Base-by-base conservation (phyloP, 1,284 basidiomycete species). In the Erythrobasidium hasegawianum region DNA sequence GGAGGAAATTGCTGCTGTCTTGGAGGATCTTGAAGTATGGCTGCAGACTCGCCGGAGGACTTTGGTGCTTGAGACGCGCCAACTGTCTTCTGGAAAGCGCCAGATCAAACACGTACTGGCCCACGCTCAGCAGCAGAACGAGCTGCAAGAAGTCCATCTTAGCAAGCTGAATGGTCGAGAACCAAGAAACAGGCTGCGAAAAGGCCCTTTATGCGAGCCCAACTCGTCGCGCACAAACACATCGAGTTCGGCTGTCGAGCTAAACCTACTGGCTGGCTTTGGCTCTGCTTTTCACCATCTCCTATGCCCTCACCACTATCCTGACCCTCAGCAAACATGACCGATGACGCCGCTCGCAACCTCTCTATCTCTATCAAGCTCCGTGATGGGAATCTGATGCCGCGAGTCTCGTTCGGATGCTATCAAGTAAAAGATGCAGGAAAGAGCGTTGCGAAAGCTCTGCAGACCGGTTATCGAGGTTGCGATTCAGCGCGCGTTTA, bases 401-500 rank as follows among this genome's bases (percentile, higher is more conserved):
- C 43, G 16, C 22, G 43, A 20, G 47, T 64, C 54, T 52, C 53
- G 5, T 64, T 64, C 54, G 61, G 64, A 41, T 66, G 56, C 64
- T 66, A 66, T 66, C 64, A 66, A 24, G 43, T 56, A 43, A 45
- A 13, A 22, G 64, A 66, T 53, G 45, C 64, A 3, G 41, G 52
- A 52, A 38, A 27, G 16, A 40, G 45, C 1, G 64, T 54, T 16
- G 43, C 39, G 45, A n/a, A 13, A 24, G 56, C 64, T 29, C 20
- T 66, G 26, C 27, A 59, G 29, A 26, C 52, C n/a, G 64, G 64
- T 7, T 66, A 66, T 26, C 76, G n/a, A n/a, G n/a, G n/a, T n/a
- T n/a, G n/a, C n/a, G n/a, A 89, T 71, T 72, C 73, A 11, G 88
- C 88, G 0, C 85, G 87, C 70, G 80, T 80, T 18, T 92, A 92